A percentile compares a stretch with the other conserved stretches of the same genome.
Conservation (phyloP, 306 rosid species). For the Cicer chorassanicum region DNA sequence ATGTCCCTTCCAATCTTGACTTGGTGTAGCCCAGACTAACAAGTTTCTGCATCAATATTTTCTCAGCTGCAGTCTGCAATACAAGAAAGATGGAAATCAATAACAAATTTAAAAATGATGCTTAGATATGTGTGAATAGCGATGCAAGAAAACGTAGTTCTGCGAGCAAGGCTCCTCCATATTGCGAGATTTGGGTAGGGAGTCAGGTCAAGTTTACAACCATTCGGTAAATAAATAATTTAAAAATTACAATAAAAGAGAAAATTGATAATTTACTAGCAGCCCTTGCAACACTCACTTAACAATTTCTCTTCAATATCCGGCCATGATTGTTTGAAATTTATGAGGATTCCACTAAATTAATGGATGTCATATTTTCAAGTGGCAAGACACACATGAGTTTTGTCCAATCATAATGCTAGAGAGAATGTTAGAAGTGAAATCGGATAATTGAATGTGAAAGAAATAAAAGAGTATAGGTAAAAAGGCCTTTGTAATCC, state of each 20-base stretch:
- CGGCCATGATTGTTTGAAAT: background rate
- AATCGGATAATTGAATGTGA: conserved; percentile 14
- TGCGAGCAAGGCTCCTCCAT: background rate
- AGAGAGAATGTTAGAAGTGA: background rate
- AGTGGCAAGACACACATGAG: background rate
- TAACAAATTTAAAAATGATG: background rate
- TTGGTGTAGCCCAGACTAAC: conserved; percentile 66
- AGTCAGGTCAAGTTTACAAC: conserved; percentile 12
- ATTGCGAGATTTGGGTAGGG: background rate
- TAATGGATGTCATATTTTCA: background rate
- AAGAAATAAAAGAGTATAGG: background rate
- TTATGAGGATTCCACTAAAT: background rate
- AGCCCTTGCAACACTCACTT: background rate
- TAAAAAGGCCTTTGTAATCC: too few relatives aligned
- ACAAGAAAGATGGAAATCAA: conserved; percentile 36
- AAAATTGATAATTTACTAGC: conserved; percentile 10
- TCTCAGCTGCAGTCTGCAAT: conserved; percentile 82
- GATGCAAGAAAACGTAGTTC: background rate
- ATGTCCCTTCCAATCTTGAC: conserved; percentile 54
- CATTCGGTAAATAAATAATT: background rate
- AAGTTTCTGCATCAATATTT: conserved; percentile 76
- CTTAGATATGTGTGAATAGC: background rate
- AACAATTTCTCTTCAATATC: background rate
- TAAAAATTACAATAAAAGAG: background rate
- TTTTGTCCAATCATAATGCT: background rate